These are phyloP conservation scores for Setaria italica DNA, from an alignment of 202 grass and related monocot genomes.

Conservation along the genomic window DNA sequence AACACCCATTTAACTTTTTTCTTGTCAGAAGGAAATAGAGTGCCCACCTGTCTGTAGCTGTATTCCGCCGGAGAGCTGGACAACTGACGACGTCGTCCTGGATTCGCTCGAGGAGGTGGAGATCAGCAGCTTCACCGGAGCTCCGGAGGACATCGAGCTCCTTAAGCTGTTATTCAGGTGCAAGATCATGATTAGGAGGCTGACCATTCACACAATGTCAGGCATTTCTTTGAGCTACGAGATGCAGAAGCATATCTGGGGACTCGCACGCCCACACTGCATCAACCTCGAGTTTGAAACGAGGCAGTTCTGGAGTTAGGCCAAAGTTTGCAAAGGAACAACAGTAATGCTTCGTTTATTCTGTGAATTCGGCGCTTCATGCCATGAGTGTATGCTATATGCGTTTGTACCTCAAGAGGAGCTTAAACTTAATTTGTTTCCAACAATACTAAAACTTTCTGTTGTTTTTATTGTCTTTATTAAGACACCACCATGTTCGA, in stretches of 20 bases:
- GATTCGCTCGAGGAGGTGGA: slow-evolving; percentile 15
- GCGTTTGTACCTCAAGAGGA: too few species aligned
- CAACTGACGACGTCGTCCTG: not conserved
- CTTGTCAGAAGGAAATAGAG: not conserved
- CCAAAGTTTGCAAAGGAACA: not conserved
- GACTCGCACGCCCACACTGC: not conserved
- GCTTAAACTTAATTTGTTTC: not conserved
- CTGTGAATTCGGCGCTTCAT: not conserved
- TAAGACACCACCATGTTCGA: not conserved
- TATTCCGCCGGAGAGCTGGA: not conserved
- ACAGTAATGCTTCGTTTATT: not conserved
- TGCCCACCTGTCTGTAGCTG: not conserved
- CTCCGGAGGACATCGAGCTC: not conserved
- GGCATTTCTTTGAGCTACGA: not conserved
- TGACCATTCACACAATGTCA: not conserved
- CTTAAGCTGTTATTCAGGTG: not conserved
- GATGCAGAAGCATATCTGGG: not conserved
- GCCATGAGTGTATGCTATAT: not conserved
- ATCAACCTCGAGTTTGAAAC: not conserved
- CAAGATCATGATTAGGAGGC: slow-evolving; percentile 1
- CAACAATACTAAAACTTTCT: not conserved
- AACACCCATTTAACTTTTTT: not conserved
- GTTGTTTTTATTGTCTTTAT: not conserved
- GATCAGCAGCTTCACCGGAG: slow-evolving; percentile 17
- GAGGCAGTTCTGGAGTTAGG: not conserved